A percentile compares a stretch with the other conserved stretches of the same genome.
Evolutionary conservation across 2,329 filamentous ascomycete genomes (phyloP).

Genomic region (Endocalyx cinctus): DNA sequence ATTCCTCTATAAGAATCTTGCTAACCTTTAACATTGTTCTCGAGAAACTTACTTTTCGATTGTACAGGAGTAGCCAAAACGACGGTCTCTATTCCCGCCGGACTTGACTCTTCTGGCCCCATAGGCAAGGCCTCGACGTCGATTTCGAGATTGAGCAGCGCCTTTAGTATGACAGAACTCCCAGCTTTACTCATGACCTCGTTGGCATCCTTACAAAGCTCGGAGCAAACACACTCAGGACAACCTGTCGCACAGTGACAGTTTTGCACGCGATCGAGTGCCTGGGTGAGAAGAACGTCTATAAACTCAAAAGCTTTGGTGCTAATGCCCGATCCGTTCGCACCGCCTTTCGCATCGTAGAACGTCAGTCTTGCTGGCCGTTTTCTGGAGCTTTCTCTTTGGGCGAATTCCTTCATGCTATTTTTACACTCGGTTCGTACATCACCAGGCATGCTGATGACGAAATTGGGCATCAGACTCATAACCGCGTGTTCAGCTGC

Average conservation of each 20-base stretch:
- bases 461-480: conserved; percentile 82
- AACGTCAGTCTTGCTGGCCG: conserved; percentile 85
- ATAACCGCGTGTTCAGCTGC: conserved; percentile 91
- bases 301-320: conserved; percentile 93
- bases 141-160: conserved; percentile 69
- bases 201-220: conserved; percentile 80
- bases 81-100: conserved; percentile 76
- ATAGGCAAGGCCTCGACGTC: conserved; percentile 82
- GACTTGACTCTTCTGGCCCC: conserved; percentile 69
- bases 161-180: conserved; percentile 73
- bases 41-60: too few species aligned
- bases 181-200: conserved; percentile 93
- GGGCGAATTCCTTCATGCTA: conserved; percentile 79
- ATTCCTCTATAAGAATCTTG: too few species aligned
- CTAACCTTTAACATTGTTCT: too few species aligned
- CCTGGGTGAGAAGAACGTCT: conserved; percentile 71
- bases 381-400: conserved; percentile 65
- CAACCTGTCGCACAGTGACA: conserved; percentile 80
- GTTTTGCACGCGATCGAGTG: conserved; percentile 67
- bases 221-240: conserved; percentile 82
- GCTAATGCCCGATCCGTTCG: conserved; percentile 77
- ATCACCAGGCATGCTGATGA: conserved; percentile 84
- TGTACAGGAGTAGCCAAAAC: conserved; percentile 66
- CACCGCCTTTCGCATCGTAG: conserved; percentile 90
- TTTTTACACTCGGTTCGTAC: conserved; percentile 94